Evolutionary conservation across 495 filamentous ascomycete genomes (phyloP), one percentile per base, ranked within the genome.

Genomic region (Annulohypoxylon maeteangense): DNA sequence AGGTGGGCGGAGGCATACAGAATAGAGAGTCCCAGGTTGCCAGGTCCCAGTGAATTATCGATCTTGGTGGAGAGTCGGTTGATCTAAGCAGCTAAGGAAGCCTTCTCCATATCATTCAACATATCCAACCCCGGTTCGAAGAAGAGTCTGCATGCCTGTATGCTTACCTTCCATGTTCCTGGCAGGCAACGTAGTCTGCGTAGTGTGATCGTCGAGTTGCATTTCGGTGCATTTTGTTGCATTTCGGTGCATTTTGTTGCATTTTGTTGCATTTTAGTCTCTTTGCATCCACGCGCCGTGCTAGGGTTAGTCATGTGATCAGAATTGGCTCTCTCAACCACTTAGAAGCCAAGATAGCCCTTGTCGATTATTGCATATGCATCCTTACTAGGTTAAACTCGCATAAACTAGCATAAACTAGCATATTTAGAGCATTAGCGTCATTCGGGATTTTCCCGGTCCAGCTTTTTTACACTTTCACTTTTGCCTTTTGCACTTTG

Each of bases 271-370:
- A 8, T 56, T 36, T 42, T 29, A 51, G 11, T 40, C 31, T 25
- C 54, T 63, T 45, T 72, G 69, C 65, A 67, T 70, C 62, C 53
- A 70, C 44, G 71, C 67, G 67, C 71, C 59, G 44, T 58, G 72
- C 72, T 63, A 66, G 67, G 62, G 4, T 7, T 11, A 22, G 57
- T 77, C 75, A 77, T 77, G 75, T 77, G 75, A 77, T 29, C 12
- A 8, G 44, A 18, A 11, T 3, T 48, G 27, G 36, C 2, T 10
- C 14, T 40, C 25, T 34, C 1, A 18, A n/a, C 75, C 72, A 75
- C 55, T 75, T 63, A 70, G 69, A 36, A 36, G 12, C 14, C 36
- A 42, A 10, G 45, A 50, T 12, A 11, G 16, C 61, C 58, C 54
- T 65, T 66, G 53, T 65, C 25, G 32, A n/a, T 54, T 64, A 62